A percentile compares a stretch with the other conserved stretches of the same genome.
Conservation (phyloP, 768 basidiomycete species). For the Lentinula boryana region DNA sequence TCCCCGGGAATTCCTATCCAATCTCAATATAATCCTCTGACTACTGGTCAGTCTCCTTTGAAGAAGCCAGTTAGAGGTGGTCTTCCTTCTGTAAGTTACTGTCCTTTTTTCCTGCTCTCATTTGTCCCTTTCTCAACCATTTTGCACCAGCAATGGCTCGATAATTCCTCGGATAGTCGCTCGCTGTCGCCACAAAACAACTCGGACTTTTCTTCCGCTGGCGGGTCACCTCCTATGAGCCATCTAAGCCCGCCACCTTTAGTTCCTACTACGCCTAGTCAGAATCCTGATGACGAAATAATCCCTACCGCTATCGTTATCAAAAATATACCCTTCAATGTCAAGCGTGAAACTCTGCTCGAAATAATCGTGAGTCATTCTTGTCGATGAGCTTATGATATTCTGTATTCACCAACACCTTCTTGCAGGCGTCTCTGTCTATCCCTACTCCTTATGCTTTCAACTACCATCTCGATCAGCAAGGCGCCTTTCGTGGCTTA, state of each 20-base stretch:
- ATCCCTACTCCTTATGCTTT: conserved; percentile 99
- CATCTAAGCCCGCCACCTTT: conserved; percentile 41
- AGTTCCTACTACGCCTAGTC: conserved; percentile 43
- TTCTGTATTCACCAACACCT: conserved; percentile 10
- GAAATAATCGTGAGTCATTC: conserved; percentile 81
- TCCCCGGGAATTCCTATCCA: conserved; percentile 48
- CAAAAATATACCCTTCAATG: conserved; percentile 99
- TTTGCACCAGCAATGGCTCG: conserved; percentile 74
- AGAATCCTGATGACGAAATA: conserved; percentile 75
- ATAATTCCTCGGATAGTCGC: conserved; percentile 68
- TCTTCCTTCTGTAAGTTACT: conserved; percentile 62
- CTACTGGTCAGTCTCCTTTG: conserved; percentile 59
- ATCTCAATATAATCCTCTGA: conserved; percentile 54
- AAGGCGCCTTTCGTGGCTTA: conserved; percentile 93
- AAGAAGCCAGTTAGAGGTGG: conserved; percentile 62
- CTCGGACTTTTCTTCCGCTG: conserved; percentile 84
- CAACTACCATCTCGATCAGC: conserved; percentile 97
- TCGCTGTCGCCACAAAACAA: conserved; percentile 82
- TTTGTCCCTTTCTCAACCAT: conserved; percentile 11
- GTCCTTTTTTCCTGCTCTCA: conserved; percentile 11
- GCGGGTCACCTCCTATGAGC: conserved; percentile 68
- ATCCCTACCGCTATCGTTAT: conserved; percentile 99
- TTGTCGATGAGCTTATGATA: conserved; percentile 9
- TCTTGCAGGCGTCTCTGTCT: conserved; percentile 69
- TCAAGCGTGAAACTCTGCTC: conserved; percentile 92